Conservation (phyloP, 768 basidiomycete genomes). For the Neoboletus subvelutipes region DNA sequence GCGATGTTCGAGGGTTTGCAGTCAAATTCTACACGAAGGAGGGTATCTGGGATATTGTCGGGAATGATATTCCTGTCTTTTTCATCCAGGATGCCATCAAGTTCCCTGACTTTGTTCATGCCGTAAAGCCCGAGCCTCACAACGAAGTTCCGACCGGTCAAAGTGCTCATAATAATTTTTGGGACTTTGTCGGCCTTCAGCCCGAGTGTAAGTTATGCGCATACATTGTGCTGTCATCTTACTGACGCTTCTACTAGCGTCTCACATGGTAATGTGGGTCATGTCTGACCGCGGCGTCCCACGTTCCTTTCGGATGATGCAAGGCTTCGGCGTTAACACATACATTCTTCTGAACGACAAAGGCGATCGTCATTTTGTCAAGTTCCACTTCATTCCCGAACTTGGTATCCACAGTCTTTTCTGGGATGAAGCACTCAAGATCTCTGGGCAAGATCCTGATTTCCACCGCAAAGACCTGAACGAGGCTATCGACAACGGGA, state of each 20-base stretch:
- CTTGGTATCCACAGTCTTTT: constrained; percentile 80
- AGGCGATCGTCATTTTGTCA: constrained; percentile 77
- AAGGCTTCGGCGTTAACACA: constrained; percentile 87
- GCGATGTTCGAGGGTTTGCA: constrained; percentile 88
- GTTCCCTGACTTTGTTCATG: constrained; percentile 84
- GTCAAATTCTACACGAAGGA: constrained; percentile 80
- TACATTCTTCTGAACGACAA: constrained; percentile 68
- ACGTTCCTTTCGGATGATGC: constrained; percentile 85
- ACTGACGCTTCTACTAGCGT: constrained; percentile 40
- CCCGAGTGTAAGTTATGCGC: constrained; percentile 49
- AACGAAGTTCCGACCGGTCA: constrained; percentile 76
- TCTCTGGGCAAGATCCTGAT: constrained; percentile 83
- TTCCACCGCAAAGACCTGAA: constrained; percentile 86
- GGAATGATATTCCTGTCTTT: constrained; percentile 82
- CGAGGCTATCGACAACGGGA: constrained; percentile 75
- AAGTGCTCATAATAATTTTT: constrained; percentile 80
- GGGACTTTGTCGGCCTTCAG: constrained; percentile 77
- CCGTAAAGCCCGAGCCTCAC: constrained; percentile 82
- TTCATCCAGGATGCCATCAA: constrained; percentile 81
- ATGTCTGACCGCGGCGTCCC: constrained; percentile 87
- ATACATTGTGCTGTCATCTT: neutral
- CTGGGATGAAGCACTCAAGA: constrained; percentile 91
- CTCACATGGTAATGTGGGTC: constrained; percentile 80
- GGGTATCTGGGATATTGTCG: constrained; percentile 87
- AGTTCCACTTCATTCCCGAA: constrained; percentile 83